Evolutionary conservation across 768 basidiomycete species (phyloP).

Genomic region (Xanthoconium purpureum): DNA sequence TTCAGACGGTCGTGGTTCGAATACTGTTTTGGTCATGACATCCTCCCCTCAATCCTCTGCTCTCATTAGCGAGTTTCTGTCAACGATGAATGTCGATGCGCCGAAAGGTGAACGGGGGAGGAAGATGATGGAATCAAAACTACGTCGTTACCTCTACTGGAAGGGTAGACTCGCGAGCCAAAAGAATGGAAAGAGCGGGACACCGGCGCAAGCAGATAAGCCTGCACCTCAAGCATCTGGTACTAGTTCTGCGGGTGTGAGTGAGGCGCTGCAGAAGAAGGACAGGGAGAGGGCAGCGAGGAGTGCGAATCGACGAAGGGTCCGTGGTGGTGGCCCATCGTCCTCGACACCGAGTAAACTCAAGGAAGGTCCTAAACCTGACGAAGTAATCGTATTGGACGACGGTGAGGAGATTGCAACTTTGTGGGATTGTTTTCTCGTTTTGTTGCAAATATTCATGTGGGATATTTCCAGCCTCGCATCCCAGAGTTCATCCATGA

Average conservation of each 20-base stretch:
- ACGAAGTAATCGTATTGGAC: slow-evolving; percentile 16
- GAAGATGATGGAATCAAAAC: slow-evolving; percentile 74
- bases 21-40: slow-evolving; percentile 86
- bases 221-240: slow-evolving; percentile 13
- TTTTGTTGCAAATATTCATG: not conserved
- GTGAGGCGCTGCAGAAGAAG: slow-evolving; percentile 76
- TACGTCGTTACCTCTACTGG: slow-evolving; percentile 78
- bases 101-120: slow-evolving; percentile 63
- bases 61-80: slow-evolving; percentile 77
- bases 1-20: slow-evolving; percentile 49
- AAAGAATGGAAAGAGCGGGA: slow-evolving; percentile 21
- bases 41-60: slow-evolving; percentile 72
- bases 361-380: slow-evolving; percentile 7
- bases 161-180: slow-evolving; percentile 47
- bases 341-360: slow-evolving; percentile 7
- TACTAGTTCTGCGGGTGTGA: slow-evolving; percentile 38
- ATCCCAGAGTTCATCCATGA: slow-evolving; percentile 12
- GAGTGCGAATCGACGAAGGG: slow-evolving; percentile 61
- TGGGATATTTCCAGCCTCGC: slow-evolving; percentile 15
- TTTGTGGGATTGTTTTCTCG: slow-evolving; percentile 46
- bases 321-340: slow-evolving; percentile 67
- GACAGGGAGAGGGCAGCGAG: slow-evolving; percentile 61
- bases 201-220: not conserved
- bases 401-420: slow-evolving; percentile 45
- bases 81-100: slow-evolving; percentile 52